Evolutionary conservation across 495 filamentous ascomycete genomes (phyloP).

Genomic region (Chaetomium cochliodes): DNA sequence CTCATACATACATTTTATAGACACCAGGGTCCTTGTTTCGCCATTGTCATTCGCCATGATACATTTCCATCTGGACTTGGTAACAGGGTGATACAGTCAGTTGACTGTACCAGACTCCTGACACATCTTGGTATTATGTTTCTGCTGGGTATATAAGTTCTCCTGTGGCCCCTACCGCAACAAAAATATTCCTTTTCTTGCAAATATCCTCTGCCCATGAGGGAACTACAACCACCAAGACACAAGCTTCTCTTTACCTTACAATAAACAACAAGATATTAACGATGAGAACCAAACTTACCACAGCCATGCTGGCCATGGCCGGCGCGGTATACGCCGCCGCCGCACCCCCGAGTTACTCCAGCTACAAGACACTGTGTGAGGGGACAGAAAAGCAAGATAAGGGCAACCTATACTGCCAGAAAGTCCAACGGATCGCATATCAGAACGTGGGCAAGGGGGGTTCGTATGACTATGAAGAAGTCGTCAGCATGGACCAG

Average conservation of each 20-base stretch:
- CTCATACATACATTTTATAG: background rate
- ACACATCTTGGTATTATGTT: background rate
- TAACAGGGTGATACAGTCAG: background rate
- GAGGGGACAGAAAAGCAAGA: slow-evolving; percentile 18
- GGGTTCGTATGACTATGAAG: slow-evolving; percentile 60
- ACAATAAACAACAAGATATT: background rate
- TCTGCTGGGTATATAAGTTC: background rate
- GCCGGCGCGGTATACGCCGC: background rate
- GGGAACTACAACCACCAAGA: background rate
- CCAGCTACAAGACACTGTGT: slow-evolving; percentile 22
- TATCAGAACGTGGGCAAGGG: slow-evolving; percentile 57
- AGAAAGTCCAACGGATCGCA: slow-evolving; percentile 54
- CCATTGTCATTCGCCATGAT: background rate
- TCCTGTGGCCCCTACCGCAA: background rate
- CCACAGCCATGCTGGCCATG: slow-evolving; percentile 14
- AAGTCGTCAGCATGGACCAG: slow-evolving; percentile 58
- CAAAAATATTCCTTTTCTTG: background rate
- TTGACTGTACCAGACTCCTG: background rate
- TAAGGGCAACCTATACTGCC: slow-evolving; percentile 56
- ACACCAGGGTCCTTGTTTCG: background rate
- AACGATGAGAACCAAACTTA: slow-evolving; percentile 10
- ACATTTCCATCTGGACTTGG: background rate
- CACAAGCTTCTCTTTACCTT: background rate
- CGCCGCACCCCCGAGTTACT: background rate
- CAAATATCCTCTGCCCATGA: background rate